phyloP scores from a whole-genome alignment of 1,139 yeast species.

The Eremothecium cymbalariae region DNA sequence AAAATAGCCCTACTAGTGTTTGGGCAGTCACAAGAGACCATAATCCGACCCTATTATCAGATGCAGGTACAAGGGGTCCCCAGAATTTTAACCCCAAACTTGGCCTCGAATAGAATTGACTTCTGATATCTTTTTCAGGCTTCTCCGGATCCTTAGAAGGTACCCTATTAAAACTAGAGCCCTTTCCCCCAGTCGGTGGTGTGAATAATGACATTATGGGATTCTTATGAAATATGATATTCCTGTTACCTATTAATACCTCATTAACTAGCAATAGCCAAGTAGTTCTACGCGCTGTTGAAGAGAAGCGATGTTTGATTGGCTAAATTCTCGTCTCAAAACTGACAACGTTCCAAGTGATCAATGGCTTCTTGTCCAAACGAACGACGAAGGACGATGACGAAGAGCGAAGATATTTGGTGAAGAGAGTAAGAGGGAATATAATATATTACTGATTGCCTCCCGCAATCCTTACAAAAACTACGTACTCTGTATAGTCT shows the following conservation, averaged over 20 bases:
- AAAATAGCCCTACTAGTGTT: constrained; percentile 37
- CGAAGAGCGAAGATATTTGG: too few species aligned
- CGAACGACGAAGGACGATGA: too few species aligned
- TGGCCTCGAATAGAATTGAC: constrained; percentile 36
- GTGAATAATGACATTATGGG: constrained; percentile 3
- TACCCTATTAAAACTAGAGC: neutral
- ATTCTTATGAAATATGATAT: neutral
- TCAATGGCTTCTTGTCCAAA: too few species aligned
- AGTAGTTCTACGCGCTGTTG: too few species aligned
- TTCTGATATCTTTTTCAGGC: constrained; percentile 20
- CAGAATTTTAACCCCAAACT: constrained; percentile 49
- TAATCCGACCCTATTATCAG: constrained; percentile 47
- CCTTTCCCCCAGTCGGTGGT: constrained; percentile 4
- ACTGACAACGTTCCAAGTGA: too few species aligned
- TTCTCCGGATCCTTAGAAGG: constrained; percentile 17
- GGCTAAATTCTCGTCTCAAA: neutral
- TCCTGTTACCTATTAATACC: too few species aligned
- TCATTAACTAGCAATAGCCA: too few species aligned
- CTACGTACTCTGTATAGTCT: too few species aligned
- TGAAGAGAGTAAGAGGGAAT: too few species aligned
- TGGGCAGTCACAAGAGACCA: constrained; percentile 43
- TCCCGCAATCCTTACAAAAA: too few species aligned
- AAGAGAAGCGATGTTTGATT: neutral
- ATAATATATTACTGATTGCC: too few species aligned
- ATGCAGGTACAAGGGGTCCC: constrained; percentile 61